These are phyloP conservation scores for Cytospora piceicola DNA, from an alignment of 2,329 filamentous ascomycete species.

Conservation along the genomic window DNA sequence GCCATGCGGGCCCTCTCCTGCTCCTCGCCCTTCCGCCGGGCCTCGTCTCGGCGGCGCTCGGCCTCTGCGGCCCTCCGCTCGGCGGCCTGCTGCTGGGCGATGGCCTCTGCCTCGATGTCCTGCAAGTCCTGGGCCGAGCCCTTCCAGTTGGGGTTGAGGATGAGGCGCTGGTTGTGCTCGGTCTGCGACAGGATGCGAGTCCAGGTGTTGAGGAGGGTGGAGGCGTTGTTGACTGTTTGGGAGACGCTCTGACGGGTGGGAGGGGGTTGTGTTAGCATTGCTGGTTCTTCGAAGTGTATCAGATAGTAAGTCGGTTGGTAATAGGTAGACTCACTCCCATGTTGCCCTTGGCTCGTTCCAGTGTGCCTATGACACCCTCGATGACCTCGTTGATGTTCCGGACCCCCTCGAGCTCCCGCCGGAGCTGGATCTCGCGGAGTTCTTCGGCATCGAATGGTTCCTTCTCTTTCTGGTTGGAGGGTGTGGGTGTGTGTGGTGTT, in stretches of 20 bases:
- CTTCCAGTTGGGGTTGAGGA: slow-evolving; percentile 87
- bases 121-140: slow-evolving; percentile 83
- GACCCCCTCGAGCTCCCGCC: slow-evolving; percentile 79
- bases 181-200: slow-evolving; percentile 95
- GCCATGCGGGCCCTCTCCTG: slow-evolving; percentile 56
- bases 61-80: slow-evolving; percentile 79
- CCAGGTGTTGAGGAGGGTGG: slow-evolving; percentile 91
- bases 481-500: slow-evolving; percentile 41
- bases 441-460: slow-evolving; percentile 64
- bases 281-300: background rate
- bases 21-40: slow-evolving; percentile 65
- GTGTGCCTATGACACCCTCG: slow-evolving; percentile 73
- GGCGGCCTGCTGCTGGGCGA: slow-evolving; percentile 73
- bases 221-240: slow-evolving; percentile 83
- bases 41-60: slow-evolving; percentile 74
- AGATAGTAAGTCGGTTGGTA: background rate
- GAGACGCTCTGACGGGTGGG: slow-evolving; percentile 70
- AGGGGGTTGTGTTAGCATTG: slow-evolving; percentile 27
- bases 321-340: slow-evolving; percentile 64
- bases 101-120: slow-evolving; percentile 82
- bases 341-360: slow-evolving; percentile 74
- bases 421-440: slow-evolving; percentile 73
- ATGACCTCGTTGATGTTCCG: slow-evolving; percentile 87
- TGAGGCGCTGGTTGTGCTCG: slow-evolving; percentile 92
- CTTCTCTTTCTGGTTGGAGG: slow-evolving; percentile 39